Evolutionary conservation across 345 rosid genomes (phyloP).

Genomic region (Salix arbutifolia): DNA sequence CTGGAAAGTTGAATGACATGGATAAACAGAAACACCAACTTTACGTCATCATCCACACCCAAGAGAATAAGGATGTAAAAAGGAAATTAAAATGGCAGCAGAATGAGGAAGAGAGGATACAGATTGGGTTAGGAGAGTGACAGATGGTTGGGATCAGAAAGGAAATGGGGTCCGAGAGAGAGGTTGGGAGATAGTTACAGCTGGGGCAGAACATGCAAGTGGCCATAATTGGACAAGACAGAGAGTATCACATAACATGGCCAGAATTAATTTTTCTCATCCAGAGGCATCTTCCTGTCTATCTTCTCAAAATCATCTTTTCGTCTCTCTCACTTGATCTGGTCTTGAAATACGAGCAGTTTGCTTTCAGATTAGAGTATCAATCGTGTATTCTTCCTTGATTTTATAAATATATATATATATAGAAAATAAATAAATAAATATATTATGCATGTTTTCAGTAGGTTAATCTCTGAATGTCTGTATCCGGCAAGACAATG

Average conservation of each 20-base stretch:
- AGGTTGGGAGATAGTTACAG: constrained; percentile 33
- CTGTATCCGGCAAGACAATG: constrained; percentile 23
- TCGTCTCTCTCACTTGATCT: constrained; percentile 26
- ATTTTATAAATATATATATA: constrained; percentile 19
- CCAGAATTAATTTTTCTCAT: constrained; percentile 22
- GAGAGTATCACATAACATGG: constrained; percentile 38
- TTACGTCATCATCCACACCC: constrained; percentile 4
- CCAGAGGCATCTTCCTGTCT: constrained; percentile 22
- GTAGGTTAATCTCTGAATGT: constrained; percentile 31
- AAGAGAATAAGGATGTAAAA: constrained; percentile 15
- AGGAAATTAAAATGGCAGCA: constrained; percentile 5
- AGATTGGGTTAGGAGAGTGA: constrained; percentile 20
- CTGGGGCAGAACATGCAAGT: constrained; percentile 38
- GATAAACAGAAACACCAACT: neutral
- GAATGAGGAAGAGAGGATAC: constrained; percentile 15
- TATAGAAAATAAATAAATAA: neutral
- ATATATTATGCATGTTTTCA: neutral
- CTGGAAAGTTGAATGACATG: constrained; percentile 48
- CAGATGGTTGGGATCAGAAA: constrained; percentile 19
- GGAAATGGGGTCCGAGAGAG: constrained; percentile 27
- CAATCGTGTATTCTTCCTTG: constrained; percentile 5
- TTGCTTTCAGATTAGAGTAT: neutral
- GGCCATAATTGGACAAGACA: constrained; percentile 51
- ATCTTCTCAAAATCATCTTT: constrained; percentile 5
- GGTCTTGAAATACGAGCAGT: constrained; percentile 42